Conservation (phyloP, 2,329 filamentous ascomycete genomes). For the Trichophyton rubrum region DNA sequence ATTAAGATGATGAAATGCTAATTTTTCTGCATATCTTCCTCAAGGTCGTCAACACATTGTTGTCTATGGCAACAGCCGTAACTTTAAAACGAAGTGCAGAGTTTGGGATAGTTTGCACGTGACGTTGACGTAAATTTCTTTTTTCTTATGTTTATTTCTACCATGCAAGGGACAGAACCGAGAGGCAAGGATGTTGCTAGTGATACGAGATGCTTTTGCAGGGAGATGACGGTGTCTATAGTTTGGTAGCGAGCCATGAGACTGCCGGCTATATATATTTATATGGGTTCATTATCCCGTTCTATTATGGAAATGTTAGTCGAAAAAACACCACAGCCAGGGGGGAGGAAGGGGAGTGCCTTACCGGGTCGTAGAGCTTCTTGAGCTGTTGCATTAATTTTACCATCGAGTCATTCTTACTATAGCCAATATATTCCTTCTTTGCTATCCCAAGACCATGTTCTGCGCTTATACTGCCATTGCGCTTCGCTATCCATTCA, state of each 20-base stretch:
- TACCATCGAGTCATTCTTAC: slow-evolving; percentile 75
- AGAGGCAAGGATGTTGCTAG: no score
- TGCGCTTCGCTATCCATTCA: slow-evolving; percentile 82
- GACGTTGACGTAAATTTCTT: not conserved
- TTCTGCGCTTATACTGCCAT: slow-evolving; percentile 92
- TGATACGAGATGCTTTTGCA: no score
- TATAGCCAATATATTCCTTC: slow-evolving; percentile 91
- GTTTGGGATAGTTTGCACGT: not conserved
- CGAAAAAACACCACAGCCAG: not conserved
- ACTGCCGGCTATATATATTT: slow-evolving; percentile 58
- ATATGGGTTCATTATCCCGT: slow-evolving; percentile 98
- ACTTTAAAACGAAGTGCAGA: not conserved
- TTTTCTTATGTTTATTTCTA: not conserved
- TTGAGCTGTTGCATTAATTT: slow-evolving; percentile 92
- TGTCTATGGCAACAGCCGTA: slow-evolving; percentile 15
- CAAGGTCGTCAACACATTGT: slow-evolving; percentile 6
- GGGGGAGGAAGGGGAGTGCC: slow-evolving; percentile 22
- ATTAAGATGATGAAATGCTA: not conserved
- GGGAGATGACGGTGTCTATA: not conserved
- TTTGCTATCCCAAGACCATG: slow-evolving; percentile 90
- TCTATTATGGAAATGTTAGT: slow-evolving; percentile 39
- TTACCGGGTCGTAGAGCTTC: slow-evolving; percentile 82
- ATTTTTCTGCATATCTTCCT: not conserved
- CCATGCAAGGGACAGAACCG: not conserved
- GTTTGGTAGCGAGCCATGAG: not conserved